These are phyloP conservation scores for Tremellales sp. DNA, from an alignment of 1,284 basidiomycete genomes.

Conservation along the genomic window DNA sequence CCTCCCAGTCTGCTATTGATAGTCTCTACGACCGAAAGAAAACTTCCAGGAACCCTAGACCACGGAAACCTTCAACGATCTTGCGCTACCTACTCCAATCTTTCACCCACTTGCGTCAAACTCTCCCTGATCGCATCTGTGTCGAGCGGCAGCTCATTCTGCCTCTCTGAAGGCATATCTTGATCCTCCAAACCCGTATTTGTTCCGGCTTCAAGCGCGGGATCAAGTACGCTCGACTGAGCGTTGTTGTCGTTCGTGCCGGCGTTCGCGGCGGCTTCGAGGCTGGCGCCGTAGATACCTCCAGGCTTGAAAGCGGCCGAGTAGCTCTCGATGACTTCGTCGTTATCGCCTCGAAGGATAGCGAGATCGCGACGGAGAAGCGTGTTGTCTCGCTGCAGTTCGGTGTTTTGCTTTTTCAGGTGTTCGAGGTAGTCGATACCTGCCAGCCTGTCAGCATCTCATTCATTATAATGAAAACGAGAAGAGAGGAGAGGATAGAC, in stretches of 20 bases:
- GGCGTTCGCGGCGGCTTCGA: background rate
- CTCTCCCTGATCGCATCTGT: background rate
- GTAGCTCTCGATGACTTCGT: too few relatives aligned
- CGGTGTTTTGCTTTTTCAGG: slow-evolving; percentile 68
- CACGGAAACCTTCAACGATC: too few relatives aligned
- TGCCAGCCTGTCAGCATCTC: background rate
- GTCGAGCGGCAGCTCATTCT: background rate
- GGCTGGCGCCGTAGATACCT: background rate
- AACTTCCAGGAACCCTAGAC: too few relatives aligned
- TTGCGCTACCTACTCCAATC: too few relatives aligned
- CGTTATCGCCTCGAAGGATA: slow-evolving; percentile 18
- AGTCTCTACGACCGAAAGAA: too few relatives aligned
- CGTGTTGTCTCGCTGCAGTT: slow-evolving; percentile 72
- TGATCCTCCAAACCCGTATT: background rate
- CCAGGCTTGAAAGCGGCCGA: too few relatives aligned
- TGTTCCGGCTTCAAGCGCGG: background rate
- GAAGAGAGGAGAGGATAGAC: too few relatives aligned
- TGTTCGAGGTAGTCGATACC: slow-evolving; percentile 58
- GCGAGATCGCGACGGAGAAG: slow-evolving; percentile 66
- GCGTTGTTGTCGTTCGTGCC: too few relatives aligned
- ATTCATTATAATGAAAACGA: too few relatives aligned
- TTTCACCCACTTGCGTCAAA: background rate
- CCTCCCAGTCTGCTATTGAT: too few relatives aligned
- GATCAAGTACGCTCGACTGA: too few relatives aligned
- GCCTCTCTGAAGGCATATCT: background rate